These are phyloP conservation scores for Fusarium multiceps DNA, from an alignment of 2,329 filamentous ascomycete species.

Conservation along the genomic window DNA sequence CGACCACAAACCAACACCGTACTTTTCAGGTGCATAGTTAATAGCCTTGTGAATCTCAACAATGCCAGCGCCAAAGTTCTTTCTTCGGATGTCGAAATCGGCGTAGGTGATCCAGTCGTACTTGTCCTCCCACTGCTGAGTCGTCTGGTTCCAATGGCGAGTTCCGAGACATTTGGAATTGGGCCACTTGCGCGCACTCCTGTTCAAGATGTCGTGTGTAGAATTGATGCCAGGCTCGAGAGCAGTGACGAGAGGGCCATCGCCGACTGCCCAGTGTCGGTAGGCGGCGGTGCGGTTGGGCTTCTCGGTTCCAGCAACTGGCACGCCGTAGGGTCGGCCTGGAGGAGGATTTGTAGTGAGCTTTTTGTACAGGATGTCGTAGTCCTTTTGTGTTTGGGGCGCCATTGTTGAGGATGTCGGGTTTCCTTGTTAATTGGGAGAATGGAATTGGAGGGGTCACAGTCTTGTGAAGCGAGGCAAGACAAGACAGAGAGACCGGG, in stretches of 20 bases:
- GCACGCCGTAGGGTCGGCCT: conserved; percentile 80
- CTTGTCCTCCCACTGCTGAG: conserved; percentile 76
- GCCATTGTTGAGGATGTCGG: conserved; percentile 47
- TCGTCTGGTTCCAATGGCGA: conserved; percentile 80
- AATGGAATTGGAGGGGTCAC: conserved; percentile 18
- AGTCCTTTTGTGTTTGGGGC: conserved; percentile 46
- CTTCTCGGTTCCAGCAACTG: conserved; percentile 78
- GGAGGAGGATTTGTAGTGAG: conserved; percentile 73
- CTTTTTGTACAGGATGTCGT: conserved; percentile 60
- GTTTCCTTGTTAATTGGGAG: neutral
- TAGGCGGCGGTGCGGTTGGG: conserved; percentile 82
- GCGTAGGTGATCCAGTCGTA: conserved; percentile 88
- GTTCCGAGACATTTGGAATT: conserved; percentile 81
- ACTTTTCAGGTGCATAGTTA: conserved; percentile 71
- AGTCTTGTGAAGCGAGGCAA: conserved; percentile 24
- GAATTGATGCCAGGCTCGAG: conserved; percentile 78
- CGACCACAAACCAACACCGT: conserved; percentile 86
- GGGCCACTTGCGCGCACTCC: conserved; percentile 69
- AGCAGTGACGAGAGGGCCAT: conserved; percentile 76
- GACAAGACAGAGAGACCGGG: conserved; percentile 18
- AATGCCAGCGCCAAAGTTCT: conserved; percentile 86
- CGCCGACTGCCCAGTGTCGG: conserved; percentile 81
- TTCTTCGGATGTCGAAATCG: conserved; percentile 80
- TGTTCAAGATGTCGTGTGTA: conserved; percentile 84
- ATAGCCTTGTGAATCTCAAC: conserved; percentile 81